phyloP scores from a whole-genome alignment of 176 grass and related monocot genomes.

The Musa troglodytarum region DNA sequence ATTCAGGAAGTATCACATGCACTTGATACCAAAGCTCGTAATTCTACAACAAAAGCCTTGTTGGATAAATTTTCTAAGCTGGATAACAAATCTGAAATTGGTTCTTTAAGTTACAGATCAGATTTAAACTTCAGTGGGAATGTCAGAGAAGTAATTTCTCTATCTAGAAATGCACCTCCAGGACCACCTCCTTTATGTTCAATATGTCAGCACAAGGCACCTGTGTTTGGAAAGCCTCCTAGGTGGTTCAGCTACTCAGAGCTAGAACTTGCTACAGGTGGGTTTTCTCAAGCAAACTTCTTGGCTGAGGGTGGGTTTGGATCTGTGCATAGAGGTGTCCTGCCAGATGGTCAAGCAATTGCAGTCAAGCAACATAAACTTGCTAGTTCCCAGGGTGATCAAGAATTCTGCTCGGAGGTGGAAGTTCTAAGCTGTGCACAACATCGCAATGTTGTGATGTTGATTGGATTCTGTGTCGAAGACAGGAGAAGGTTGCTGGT shows the following conservation, averaged over 20 bases:
- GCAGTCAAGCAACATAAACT: slow-evolving; percentile 98
- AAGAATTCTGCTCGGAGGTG: slow-evolving; percentile 94
- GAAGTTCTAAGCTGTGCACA: slow-evolving; percentile 98
- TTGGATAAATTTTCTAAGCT: slow-evolving; percentile 59
- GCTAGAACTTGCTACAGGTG: slow-evolving; percentile 80
- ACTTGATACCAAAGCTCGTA: slow-evolving; percentile 12
- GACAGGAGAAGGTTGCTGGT: slow-evolving; percentile 87
- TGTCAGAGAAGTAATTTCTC: slow-evolving; percentile 70
- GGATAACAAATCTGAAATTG: slow-evolving; percentile 58
- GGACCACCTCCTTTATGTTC: slow-evolving; percentile 88
- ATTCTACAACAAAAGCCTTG: slow-evolving; percentile 40
- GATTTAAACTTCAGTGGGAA: slow-evolving; percentile 72
- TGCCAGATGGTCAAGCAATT: slow-evolving; percentile 88
- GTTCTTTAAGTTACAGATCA: slow-evolving; percentile 40
- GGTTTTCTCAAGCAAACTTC: slow-evolving; percentile 94
- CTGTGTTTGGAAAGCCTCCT: slow-evolving; percentile 89
- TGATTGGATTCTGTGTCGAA: slow-evolving; percentile 97
- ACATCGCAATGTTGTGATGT: slow-evolving; percentile 97
- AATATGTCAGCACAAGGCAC: slow-evolving; percentile 91
- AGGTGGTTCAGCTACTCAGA: slow-evolving; percentile 87
- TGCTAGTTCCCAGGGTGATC: slow-evolving; percentile 85
- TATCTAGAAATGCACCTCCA: slow-evolving; percentile 53
- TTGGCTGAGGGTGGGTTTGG: slow-evolving; percentile 97
- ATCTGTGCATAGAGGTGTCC: slow-evolving; percentile 83
- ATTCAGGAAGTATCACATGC: slow-evolving; percentile 20